Conservation (phyloP, 78 protist genomes). For the Dictyostelium capitatum region DNA sequence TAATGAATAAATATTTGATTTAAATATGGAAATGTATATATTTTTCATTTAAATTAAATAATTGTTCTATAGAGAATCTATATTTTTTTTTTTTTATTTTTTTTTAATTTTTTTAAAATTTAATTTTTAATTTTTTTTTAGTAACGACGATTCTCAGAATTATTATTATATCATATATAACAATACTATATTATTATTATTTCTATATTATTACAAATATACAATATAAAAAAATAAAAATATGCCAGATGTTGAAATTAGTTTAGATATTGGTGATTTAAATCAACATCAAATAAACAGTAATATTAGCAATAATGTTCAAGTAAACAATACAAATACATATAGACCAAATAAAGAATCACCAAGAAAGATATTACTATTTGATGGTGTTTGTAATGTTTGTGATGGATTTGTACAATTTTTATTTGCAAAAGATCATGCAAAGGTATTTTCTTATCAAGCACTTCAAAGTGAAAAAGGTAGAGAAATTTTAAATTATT, state of each 20-base stretch:
- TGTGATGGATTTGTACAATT: constrained; percentile 64
- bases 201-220: no score
- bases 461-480: constrained; percentile 79
- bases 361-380: constrained; percentile 16
- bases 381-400: constrained; percentile 79
- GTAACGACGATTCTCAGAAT: no score
- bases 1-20: background rate
- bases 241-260: background rate
- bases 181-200: background rate
- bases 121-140: background rate
- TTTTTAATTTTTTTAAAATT: background rate
- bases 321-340: background rate
- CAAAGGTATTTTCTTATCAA: background rate
- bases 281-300: background rate
- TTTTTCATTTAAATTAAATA: no score
- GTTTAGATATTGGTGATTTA: background rate
- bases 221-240: background rate
- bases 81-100: background rate
- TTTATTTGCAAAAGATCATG: background rate
- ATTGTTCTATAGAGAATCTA: no score
- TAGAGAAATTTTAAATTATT: constrained; percentile 40
- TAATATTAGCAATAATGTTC: background rate
- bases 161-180: no score
- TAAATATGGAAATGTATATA: no score
- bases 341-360: constrained; percentile 6